Conservation (phyloP, 805 yeast genomes). For the Wickerhamiella allomyrinae region DNA sequence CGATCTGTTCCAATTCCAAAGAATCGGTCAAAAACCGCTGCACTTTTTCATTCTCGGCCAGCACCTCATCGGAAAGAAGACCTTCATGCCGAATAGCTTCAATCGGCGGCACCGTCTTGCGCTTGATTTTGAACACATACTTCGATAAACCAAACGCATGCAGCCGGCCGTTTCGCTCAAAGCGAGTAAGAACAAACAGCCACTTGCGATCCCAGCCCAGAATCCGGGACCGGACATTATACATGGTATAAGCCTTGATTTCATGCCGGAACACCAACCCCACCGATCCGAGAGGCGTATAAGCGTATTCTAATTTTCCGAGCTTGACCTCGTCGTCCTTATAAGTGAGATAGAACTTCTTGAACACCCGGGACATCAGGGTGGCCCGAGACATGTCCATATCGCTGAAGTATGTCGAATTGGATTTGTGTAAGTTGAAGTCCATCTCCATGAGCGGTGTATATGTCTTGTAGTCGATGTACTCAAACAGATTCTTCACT, state of each 20-base stretch:
- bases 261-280: conserved; percentile 56
- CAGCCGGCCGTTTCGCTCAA: conserved; percentile 27
- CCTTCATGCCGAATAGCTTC: conserved; percentile 46
- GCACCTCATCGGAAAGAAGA: conserved; percentile 38
- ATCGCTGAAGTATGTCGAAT: conserved; percentile 72
- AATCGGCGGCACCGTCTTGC: conserved; percentile 58
- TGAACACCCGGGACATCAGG: conserved; percentile 42
- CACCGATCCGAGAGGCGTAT: conserved; percentile 65
- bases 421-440: conserved; percentile 74
- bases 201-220: conserved; percentile 81
- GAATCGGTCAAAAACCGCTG: conserved; percentile 12
- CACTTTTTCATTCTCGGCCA: conserved; percentile 15
- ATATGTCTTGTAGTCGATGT: conserved; percentile 33
- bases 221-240: conserved; percentile 41
- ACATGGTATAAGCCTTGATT: conserved; percentile 50
- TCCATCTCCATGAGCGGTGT: conserved; percentile 75
- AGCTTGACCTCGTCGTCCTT: conserved; percentile 22
- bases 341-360: conserved; percentile 36
- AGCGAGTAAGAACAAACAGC: conserved; percentile 57
- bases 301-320: conserved; percentile 33
- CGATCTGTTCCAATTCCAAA: conserved; percentile 14
- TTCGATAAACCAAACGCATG: conserved; percentile 57
- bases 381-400: conserved; percentile 66
- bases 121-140: conserved; percentile 66
- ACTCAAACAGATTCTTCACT: conserved; percentile 28